phyloP scores from a whole-genome alignment of 768 basidiomycete genomes.

The Floccularia luteovirens region DNA sequence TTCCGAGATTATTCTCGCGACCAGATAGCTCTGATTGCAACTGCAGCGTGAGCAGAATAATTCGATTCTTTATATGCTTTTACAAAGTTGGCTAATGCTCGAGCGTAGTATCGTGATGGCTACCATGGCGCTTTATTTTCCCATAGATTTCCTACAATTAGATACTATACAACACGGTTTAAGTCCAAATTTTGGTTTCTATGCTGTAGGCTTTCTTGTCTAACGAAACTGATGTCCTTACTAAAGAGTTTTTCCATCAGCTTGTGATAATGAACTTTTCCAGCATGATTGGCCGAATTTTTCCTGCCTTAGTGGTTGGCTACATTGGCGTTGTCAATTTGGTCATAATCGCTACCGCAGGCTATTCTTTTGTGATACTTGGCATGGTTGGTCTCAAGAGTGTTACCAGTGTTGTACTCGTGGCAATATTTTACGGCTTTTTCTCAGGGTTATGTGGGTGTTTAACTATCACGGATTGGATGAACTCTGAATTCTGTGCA shows the following conservation, averaged over 20 bases:
- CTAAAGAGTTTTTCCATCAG: constrained; percentile 4
- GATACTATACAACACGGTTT: constrained; percentile 23
- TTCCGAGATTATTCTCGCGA: constrained; percentile 9
- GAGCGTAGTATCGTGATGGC: constrained; percentile 9
- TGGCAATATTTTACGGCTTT: constrained; percentile 33
- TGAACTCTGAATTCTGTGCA: neutral
- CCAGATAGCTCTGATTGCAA: constrained; percentile 7
- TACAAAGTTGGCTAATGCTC: neutral
- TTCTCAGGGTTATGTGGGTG: constrained; percentile 15
- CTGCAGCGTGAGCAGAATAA: constrained; percentile 7
- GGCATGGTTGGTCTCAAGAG: constrained; percentile 23
- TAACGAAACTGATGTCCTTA: neutral
- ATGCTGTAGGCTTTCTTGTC: constrained; percentile 12
- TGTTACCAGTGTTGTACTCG: constrained; percentile 20
- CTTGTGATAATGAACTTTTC: constrained; percentile 13
- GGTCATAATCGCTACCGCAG: constrained; percentile 7
- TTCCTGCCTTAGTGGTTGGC: constrained; percentile 9
- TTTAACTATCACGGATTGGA: neutral
- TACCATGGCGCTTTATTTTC: constrained; percentile 17
- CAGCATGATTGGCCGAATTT: constrained; percentile 12
- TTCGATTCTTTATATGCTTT: neutral
- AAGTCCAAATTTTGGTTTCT: constrained; percentile 18
- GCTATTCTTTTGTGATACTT: constrained; percentile 18
- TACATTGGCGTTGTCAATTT: constrained; percentile 9
- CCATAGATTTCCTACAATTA: constrained; percentile 31